Evolutionary conservation across 495 filamentous ascomycete species (phyloP).

Genomic region (Staphylotrichum longicolle): DNA sequence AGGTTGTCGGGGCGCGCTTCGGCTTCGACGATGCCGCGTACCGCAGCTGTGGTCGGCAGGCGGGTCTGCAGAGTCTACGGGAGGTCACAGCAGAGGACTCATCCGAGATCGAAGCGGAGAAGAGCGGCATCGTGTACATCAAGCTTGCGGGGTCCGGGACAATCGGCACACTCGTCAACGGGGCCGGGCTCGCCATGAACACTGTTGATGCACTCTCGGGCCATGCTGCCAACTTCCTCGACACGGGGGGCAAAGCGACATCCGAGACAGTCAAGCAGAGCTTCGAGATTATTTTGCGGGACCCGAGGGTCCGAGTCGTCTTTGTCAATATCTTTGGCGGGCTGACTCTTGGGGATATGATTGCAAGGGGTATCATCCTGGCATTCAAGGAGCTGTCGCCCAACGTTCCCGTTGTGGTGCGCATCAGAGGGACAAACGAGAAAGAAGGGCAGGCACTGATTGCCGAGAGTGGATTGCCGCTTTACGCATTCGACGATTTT

Average conservation of each 20-base stretch:
- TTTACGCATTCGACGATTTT: constrained; percentile 80
- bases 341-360: constrained; percentile 83
- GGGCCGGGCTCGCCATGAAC: constrained; percentile 90
- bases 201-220: constrained; percentile 76
- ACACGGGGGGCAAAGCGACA: constrained; percentile 89
- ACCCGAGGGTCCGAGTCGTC: constrained; percentile 66
- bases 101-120: constrained; percentile 64
- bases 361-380: constrained; percentile 75
- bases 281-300: constrained; percentile 69
- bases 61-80: constrained; percentile 59
- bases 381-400: constrained; percentile 72
- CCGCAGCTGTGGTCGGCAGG: constrained; percentile 61
- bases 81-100: constrained; percentile 51
- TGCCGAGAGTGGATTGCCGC: constrained; percentile 65
- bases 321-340: constrained; percentile 94
- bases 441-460: constrained; percentile 74
- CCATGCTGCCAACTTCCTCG: constrained; percentile 76
- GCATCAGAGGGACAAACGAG: constrained; percentile 82
- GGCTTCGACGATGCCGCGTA: constrained; percentile 80
- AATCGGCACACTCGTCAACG: constrained; percentile 79
- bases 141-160: constrained; percentile 49
- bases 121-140: constrained; percentile 72
- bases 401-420: constrained; percentile 74
- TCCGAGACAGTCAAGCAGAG: constrained; percentile 75
- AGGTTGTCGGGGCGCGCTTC: constrained; percentile 52